A percentile compares a stretch with the other conserved stretches of the same genome.
phyloP scores from a whole-genome alignment of 2,329 filamentous ascomycete genomes.

The Rutstroemia sp. region DNA sequence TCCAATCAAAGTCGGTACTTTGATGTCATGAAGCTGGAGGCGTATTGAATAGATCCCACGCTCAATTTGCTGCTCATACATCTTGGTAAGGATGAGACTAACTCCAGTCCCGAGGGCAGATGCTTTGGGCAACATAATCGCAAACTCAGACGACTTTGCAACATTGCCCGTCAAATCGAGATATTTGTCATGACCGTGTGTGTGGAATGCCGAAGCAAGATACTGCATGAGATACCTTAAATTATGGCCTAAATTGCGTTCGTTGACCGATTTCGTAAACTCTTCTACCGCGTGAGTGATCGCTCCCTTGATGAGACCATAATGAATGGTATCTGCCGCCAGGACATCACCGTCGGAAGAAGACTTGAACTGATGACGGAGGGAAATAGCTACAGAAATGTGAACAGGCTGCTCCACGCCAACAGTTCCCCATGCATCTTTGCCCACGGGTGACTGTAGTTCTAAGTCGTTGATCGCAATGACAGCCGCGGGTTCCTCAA shows the following conservation, averaged over 20 bases:
- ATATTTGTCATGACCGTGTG: not conserved
- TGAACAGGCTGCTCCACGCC: conserved; percentile 51
- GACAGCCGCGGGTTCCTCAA: not conserved
- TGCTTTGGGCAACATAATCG: conserved; percentile 57
- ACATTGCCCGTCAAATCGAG: not conserved
- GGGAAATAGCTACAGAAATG: conserved; percentile 51
- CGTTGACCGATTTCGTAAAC: conserved; percentile 8
- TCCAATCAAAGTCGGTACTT: conserved; percentile 61
- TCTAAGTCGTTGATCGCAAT: conserved; percentile 1
- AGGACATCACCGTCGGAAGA: conserved; percentile 54
- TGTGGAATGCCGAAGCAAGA: not conserved
- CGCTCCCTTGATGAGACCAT: conserved; percentile 62
- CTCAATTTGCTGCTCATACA: conserved; percentile 19
- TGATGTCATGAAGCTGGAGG: conserved; percentile 44
- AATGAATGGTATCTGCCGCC: conserved; percentile 66
- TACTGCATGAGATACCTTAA: not conserved
- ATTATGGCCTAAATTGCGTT: not conserved
- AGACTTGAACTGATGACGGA: conserved; percentile 47
- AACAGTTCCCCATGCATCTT: conserved; percentile 60
- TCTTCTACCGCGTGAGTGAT: conserved; percentile 38
- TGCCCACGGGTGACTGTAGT: not conserved
- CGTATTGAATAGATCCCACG: not conserved
- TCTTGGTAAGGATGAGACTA: conserved; percentile 37
- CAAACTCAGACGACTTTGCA: conserved; percentile 39
- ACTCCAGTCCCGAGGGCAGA: conserved; percentile 57